A percentile compares a stretch with the other conserved stretches of the same genome.
These are phyloP conservation scores for Xylariomycetidae sp. DNA, from an alignment of 2,329 filamentous ascomycete genomes.

Conservation along the genomic window DNA sequence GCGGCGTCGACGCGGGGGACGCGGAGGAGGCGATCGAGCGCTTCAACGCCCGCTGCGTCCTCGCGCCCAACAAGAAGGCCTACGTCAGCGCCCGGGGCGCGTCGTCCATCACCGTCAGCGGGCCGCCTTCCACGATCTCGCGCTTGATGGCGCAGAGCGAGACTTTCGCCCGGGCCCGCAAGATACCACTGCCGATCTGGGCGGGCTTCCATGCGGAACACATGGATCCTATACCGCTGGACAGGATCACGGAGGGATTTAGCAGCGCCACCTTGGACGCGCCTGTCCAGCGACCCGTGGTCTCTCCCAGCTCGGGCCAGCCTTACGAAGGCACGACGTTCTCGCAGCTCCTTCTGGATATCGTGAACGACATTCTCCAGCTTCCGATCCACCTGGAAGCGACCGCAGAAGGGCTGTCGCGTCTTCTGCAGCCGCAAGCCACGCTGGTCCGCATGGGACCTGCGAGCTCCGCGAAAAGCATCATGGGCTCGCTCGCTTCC, in stretches of 20 bases:
- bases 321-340: neutral
- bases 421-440: neutral
- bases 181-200: neutral
- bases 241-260: neutral
- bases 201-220: conserved; percentile 4
- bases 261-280: neutral
- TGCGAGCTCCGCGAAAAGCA: neutral
- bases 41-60: neutral
- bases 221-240: conserved; percentile 1
- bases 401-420: neutral
- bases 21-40: neutral
- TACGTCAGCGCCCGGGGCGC: conserved; percentile 3
- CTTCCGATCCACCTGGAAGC: conserved; percentile 1
- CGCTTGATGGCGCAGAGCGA: neutral
- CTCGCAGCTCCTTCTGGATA: neutral
- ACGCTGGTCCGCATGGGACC: conserved; percentile 2
- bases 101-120: conserved; percentile 3
- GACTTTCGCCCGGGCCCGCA: neutral
- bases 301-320: conserved; percentile 2
- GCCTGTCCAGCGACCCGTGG: conserved; percentile 1
- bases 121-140: conserved; percentile 1
- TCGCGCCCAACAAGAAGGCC: neutral
- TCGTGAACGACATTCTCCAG: conserved; percentile 4
- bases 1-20: neutral
- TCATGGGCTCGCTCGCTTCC: neutral